Evolutionary conservation across 192 early-diverging fungal genomes (phyloP).

Genomic region (Mortierella hygrophila): DNA sequence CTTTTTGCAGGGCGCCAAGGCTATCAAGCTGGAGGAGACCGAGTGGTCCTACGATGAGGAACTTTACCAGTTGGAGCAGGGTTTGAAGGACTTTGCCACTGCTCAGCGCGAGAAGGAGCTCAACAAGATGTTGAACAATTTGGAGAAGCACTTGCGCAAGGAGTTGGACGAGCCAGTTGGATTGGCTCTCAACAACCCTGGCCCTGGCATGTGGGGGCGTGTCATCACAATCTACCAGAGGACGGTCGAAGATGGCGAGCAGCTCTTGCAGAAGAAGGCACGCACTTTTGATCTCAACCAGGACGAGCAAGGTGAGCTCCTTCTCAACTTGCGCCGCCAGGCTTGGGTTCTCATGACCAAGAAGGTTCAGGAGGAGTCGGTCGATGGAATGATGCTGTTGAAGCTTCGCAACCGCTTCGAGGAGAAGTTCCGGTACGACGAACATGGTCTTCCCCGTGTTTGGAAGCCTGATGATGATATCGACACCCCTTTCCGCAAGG

Average conservation of each 20-base stretch:
- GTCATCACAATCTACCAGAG: constrained; percentile 73
- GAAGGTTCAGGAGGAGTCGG: constrained; percentile 83
- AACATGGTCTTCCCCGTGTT: constrained; percentile 90
- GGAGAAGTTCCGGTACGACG: constrained; percentile 95
- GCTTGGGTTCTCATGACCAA: constrained; percentile 84
- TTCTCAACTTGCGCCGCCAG: constrained; percentile 69
- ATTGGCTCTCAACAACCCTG: constrained; percentile 76
- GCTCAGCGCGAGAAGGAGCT: constrained; percentile 77
- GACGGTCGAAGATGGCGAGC: constrained; percentile 66
- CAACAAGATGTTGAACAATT: constrained; percentile 70
- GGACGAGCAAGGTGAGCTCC: constrained; percentile 63
- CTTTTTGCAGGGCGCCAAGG: constrained; percentile 66
- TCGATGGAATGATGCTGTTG: constrained; percentile 86
- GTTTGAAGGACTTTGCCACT: constrained; percentile 69
- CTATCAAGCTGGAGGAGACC: constrained; percentile 71
- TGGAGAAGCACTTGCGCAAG: constrained; percentile 70
- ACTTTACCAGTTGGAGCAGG: constrained; percentile 66
- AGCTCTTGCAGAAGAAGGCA: constrained; percentile 63
- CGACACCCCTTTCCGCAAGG: constrained; percentile 83
- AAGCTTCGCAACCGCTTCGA: constrained; percentile 88
- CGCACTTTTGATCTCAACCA: constrained; percentile 67
- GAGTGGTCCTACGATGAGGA: constrained; percentile 81
- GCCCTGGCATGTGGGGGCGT: constrained; percentile 77
- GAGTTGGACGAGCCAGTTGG: constrained; percentile 78
- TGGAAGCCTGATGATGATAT: constrained; percentile 98